Percentiles rank a stretch among this genome's conserved stretches.
Evolutionary conservation across 1,284 basidiomycete species (phyloP).

Genomic region (Melampsora larici-populina): DNA sequence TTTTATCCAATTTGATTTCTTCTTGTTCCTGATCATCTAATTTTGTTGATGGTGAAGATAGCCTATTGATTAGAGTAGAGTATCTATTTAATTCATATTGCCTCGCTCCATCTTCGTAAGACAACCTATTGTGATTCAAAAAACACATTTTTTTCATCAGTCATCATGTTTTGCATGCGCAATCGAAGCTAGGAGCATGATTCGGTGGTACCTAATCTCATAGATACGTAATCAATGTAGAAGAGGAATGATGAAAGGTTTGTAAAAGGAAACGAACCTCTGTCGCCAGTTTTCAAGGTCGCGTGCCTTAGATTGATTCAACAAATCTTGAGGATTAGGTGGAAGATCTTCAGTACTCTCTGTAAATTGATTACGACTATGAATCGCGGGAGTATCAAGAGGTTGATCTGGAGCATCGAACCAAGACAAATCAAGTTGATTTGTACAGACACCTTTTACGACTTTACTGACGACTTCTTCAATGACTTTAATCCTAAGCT

Average conservation of each 20-base stretch:
- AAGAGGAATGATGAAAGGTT: too few species aligned
- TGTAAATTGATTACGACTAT: too few species aligned
- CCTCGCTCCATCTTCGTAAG: conserved; percentile 34
- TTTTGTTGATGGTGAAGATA: neutral
- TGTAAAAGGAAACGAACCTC: conserved; percentile 5
- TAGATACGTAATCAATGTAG: neutral
- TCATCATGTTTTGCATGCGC: neutral
- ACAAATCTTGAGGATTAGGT: conserved; percentile 33
- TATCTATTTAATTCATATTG: conserved; percentile 36
- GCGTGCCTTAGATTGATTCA: conserved; percentile 17
- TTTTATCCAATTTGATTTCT: too few species aligned
- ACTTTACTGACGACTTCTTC: neutral
- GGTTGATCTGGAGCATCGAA: neutral
- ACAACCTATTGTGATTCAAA: conserved; percentile 7
- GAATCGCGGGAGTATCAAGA: neutral
- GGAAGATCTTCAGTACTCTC: conserved; percentile 3
- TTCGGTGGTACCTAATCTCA: neutral
- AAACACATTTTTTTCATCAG: neutral
- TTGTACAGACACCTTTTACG: conserved; percentile 31
- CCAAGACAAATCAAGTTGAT: conserved; percentile 31
- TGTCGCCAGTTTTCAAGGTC: conserved; percentile 26
- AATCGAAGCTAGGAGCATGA: neutral
- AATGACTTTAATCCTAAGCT: neutral
- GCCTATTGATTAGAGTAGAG: neutral
- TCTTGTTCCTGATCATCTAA: too few species aligned